phyloP scores from a whole-genome alignment of 257 asterid species.

The Marsdenia floribunda region DNA sequence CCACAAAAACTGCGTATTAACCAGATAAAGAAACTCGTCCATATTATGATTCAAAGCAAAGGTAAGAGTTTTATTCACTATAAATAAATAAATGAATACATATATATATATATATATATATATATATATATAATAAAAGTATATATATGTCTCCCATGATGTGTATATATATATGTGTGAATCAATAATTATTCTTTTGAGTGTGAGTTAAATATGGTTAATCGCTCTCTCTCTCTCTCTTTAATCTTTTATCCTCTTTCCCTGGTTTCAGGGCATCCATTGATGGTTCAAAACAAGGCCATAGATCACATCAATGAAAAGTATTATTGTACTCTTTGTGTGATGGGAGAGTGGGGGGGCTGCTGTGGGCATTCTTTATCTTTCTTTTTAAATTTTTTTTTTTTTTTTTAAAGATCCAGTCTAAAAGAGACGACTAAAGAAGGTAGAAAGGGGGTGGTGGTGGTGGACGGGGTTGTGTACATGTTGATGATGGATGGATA shows the following conservation, averaged over 20 bases:
- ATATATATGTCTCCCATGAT: not conserved
- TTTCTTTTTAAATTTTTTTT: no score
- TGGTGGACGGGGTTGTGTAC: no score
- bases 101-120: not conserved
- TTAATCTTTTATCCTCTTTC: conserved; percentile 11
- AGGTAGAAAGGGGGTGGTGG: conserved; percentile 12
- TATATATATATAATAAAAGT: no score
- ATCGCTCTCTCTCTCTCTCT: not conserved
- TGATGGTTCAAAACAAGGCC: conserved; percentile 40
- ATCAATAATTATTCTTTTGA: conserved; percentile 7
- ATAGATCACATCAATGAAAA: conserved; percentile 73
- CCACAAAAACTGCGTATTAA: no score
- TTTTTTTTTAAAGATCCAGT: conserved; percentile 6
- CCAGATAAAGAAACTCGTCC: not conserved
- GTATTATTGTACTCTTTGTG: conserved; percentile 26
- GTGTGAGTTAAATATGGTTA: conserved; percentile 8
- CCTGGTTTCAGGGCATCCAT: conserved; percentile 32
- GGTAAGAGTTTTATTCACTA: not conserved
- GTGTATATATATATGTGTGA: not conserved
- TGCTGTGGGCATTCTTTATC: not conserved
- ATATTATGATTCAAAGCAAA: not conserved
- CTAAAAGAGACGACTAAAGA: conserved; percentile 12
- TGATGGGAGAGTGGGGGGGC: conserved; percentile 14
- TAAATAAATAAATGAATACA: no score
- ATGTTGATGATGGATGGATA: conserved; percentile 25